Conservation (phyloP, 495 filamentous ascomycete species). For the Aspergillus leporis region DNA sequence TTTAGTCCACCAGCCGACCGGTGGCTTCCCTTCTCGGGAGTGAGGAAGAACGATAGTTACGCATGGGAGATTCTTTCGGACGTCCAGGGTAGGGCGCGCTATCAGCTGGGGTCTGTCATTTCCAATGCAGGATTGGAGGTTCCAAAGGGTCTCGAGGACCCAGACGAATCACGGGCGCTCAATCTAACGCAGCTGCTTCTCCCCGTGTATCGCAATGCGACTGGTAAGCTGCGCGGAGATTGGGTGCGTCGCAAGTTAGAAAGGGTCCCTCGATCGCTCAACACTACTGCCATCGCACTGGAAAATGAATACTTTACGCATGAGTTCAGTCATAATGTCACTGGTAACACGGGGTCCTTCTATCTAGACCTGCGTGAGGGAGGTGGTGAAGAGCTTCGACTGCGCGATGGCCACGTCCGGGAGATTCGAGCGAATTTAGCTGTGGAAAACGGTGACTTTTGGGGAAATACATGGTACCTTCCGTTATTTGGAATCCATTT, state of each 20-base stretch:
- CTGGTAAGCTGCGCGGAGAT: constrained; percentile 70
- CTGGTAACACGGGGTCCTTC: constrained; percentile 52
- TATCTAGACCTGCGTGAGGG: constrained; percentile 48
- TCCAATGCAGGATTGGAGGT: constrained; percentile 37
- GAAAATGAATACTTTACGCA: constrained; percentile 52
- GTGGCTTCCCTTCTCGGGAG: constrained; percentile 77
- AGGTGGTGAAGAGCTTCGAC: constrained; percentile 34
- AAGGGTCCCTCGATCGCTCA: constrained; percentile 43
- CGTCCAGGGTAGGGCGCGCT: constrained; percentile 56
- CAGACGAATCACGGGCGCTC: constrained; percentile 39
- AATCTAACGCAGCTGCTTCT: constrained; percentile 45
- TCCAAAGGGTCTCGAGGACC: constrained; percentile 36
- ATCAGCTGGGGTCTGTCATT: constrained; percentile 49
- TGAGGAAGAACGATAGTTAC: constrained; percentile 70
- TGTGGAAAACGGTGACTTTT: constrained; percentile 68
- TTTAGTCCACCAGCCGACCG: constrained; percentile 58
- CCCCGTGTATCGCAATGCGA: constrained; percentile 76
- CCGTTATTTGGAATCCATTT: constrained; percentile 82
- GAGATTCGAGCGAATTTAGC: constrained; percentile 64
- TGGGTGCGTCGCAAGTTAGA: constrained; percentile 65
- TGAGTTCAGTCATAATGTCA: constrained; percentile 68
- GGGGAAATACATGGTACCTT: constrained; percentile 71
- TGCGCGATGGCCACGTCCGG: constrained; percentile 44
- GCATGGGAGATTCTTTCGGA: constrained; percentile 64
- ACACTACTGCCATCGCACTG: constrained; percentile 50